These are phyloP conservation scores for Zalaria obscura DNA, from an alignment of 2,329 filamentous ascomycete species.

Conservation along the genomic window DNA sequence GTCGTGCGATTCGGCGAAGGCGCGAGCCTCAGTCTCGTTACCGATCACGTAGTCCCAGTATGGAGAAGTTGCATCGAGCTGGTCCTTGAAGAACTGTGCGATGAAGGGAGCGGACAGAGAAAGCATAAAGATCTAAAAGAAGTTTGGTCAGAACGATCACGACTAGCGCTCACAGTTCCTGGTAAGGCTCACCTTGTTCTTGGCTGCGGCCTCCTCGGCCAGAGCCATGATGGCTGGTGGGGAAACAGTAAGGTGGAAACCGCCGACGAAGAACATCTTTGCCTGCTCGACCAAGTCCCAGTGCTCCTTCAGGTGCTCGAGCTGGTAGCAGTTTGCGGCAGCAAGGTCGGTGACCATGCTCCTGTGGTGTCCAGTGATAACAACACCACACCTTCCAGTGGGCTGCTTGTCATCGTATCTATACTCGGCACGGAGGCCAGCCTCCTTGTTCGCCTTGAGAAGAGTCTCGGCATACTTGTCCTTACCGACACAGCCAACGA, in stretches of 20 bases:
- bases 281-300: constrained; percentile 87
- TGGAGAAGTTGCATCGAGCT: constrained; percentile 67
- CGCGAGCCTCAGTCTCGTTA: constrained; percentile 87
- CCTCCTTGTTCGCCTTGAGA: constrained; percentile 69
- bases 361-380: constrained; percentile 94
- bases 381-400: constrained; percentile 87
- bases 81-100: constrained; percentile 93
- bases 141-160: constrained; percentile 3
- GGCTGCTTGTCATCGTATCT: constrained; percentile 71
- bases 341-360: constrained; percentile 90
- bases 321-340: constrained; percentile 91
- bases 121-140: constrained; percentile 55
- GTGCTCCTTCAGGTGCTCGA: constrained; percentile 88
- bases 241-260: constrained; percentile 95
- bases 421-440: constrained; percentile 88
- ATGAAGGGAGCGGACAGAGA: constrained; percentile 95
- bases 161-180: too few species aligned
- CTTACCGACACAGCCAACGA: constrained; percentile 83
- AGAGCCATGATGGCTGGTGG: constrained; percentile 81
- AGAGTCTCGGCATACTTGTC: constrained; percentile 93
- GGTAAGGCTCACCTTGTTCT: constrained; percentile 57
- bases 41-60: constrained; percentile 96
- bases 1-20: constrained; percentile 72
- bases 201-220: constrained; percentile 72
- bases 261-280: constrained; percentile 82